A percentile compares a stretch with the other conserved stretches of the same genome.
Evolutionary conservation across 23 red algal species (phyloP).

Genomic region (Gracilariopsis chorda): DNA sequence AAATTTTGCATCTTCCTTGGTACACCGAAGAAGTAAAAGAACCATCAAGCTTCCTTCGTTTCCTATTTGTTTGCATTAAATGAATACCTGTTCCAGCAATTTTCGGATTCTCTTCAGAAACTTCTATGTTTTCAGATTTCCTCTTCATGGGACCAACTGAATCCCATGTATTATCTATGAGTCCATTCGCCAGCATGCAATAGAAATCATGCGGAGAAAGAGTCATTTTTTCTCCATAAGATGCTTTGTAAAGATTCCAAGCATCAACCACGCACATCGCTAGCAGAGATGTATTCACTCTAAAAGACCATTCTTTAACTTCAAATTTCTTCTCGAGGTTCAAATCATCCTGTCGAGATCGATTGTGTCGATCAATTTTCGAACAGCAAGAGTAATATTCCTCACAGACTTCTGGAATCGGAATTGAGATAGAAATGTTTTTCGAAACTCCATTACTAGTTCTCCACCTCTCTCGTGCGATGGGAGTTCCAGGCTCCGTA

Average conservation of each 20-base stretch:
- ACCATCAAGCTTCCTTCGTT: background rate
- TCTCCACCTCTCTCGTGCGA: background rate
- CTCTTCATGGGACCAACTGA: no score
- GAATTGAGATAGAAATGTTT: background rate
- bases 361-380: constrained; percentile 35
- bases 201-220: constrained; percentile 13
- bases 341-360: constrained; percentile 44
- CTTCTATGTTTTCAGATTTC: no score
- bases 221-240: background rate
- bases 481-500: no score
- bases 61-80: background rate
- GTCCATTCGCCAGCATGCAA: background rate
- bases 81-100: background rate
- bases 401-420: constrained; percentile 20
- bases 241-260: constrained; percentile 10
- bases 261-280: constrained; percentile 24
- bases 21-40: background rate
- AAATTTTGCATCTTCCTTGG: background rate
- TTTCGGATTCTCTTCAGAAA: no score
- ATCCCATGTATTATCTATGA: constrained; percentile 17
- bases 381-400: constrained; percentile 4
- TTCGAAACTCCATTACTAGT: background rate
- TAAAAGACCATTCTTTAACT: constrained; percentile 18
- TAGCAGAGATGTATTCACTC: constrained; percentile 25
- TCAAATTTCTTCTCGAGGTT: constrained; percentile 46